Percentiles rank a stretch among this genome's conserved stretches.
phyloP scores from a whole-genome alignment of 2,329 filamentous ascomycete genomes.

The Blastomyces gilchristii region DNA sequence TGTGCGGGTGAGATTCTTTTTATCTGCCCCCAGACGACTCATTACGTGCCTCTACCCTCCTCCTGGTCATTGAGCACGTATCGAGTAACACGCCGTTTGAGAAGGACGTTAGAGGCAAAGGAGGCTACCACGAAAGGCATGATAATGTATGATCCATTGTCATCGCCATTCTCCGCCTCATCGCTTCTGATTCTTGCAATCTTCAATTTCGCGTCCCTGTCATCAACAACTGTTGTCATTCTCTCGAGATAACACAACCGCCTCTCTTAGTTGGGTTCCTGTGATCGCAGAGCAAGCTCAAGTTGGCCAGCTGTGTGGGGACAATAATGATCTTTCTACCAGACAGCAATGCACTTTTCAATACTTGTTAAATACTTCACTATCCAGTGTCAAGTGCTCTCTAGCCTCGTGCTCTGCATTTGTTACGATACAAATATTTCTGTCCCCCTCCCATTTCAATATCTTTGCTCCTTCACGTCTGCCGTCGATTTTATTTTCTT shows the following conservation, averaged over 20 bases:
- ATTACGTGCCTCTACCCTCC: neutral
- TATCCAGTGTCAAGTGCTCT: neutral
- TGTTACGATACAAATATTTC: neutral
- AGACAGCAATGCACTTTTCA: conserved; percentile 17
- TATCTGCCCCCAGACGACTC: neutral
- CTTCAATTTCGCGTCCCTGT: neutral
- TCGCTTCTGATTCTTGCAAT: neutral
- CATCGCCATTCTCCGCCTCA: neutral
- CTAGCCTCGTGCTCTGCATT: neutral
- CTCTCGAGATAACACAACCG: neutral
- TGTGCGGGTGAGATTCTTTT: neutral
- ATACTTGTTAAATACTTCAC: conserved; percentile 20
- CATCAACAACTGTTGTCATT: neutral
- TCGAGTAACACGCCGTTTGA: neutral
- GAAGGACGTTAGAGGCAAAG: neutral
- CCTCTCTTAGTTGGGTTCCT: neutral
- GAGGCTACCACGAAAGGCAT: neutral
- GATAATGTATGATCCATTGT: neutral
- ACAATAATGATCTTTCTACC: neutral
- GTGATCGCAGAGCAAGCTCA: neutral
- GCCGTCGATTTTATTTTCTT: neutral
- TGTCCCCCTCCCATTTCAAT: neutral
- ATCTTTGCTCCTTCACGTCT: neutral
- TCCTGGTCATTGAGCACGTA: neutral
- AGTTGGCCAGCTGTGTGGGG: neutral